These are phyloP conservation scores for Spatholobus suberectus DNA, from an alignment of 306 rosid species.

Conservation along the genomic window DNA sequence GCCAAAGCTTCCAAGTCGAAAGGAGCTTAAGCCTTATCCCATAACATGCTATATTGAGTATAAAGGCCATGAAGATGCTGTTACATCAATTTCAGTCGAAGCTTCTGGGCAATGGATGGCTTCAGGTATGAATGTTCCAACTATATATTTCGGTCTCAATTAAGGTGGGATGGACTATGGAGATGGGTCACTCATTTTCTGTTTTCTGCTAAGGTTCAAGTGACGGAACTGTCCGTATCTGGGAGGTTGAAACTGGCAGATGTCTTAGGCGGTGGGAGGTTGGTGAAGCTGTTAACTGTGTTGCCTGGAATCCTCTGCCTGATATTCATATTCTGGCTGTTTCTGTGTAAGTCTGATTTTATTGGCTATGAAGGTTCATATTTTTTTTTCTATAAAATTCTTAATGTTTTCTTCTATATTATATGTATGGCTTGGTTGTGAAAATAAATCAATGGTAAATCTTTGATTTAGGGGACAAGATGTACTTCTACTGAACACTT, in stretches of 20 bases:
- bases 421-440: constrained; percentile 28
- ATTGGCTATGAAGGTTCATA: background rate
- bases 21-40: constrained; percentile 91
- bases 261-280: constrained; percentile 78
- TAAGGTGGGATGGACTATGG: background rate
- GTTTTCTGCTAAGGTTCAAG: constrained; percentile 67
- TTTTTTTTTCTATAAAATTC: background rate
- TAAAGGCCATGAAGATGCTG: constrained; percentile 87
- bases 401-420: background rate
- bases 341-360: constrained; percentile 66
- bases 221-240: constrained; percentile 91
- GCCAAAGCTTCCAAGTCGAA: constrained; percentile 90
- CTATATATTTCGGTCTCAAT: constrained; percentile 28
- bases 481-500: constrained; percentile 70
- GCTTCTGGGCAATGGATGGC: constrained; percentile 97
- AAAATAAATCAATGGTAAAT: constrained; percentile 14
- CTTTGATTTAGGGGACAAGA: constrained; percentile 73
- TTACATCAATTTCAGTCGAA: constrained; percentile 78
- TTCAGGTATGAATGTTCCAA: constrained; percentile 68
- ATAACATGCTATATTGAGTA: constrained; percentile 76
- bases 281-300: constrained; percentile 82
- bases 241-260: constrained; percentile 95
- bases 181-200: constrained; percentile 31
- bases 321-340: constrained; percentile 79
- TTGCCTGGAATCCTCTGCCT: constrained; percentile 89